Percentiles rank a stretch among this genome's conserved stretches.
Evolutionary conservation across 179 eudicot species (phyloP).

Genomic region (Drosera spatulata): DNA sequence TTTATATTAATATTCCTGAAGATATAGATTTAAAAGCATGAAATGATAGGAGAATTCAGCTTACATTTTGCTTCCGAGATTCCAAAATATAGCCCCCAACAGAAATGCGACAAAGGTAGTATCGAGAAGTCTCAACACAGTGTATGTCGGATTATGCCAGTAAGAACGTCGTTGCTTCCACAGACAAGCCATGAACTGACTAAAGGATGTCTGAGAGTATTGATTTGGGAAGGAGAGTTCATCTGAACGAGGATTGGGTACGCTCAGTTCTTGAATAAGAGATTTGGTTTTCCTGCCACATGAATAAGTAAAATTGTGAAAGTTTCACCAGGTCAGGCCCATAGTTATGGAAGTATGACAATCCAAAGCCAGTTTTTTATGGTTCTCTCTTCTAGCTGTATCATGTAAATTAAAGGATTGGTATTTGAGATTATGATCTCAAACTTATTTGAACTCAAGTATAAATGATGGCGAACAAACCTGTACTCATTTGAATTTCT

Average conservation of each 20-base stretch:
- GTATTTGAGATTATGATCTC: too few species aligned
- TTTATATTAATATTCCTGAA: background rate
- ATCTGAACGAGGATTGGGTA: slow-evolving; percentile 23
- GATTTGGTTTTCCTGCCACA: slow-evolving; percentile 42
- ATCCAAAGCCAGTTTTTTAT: too few species aligned
- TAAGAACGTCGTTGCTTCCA: slow-evolving; percentile 24
- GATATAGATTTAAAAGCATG: background rate
- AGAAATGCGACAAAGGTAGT: slow-evolving; percentile 12
- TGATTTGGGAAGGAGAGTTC: slow-evolving; percentile 26
- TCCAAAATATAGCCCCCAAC: slow-evolving; percentile 37
- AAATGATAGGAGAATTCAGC: background rate
- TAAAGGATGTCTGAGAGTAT: slow-evolving; percentile 24
- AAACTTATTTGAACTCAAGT: too few species aligned
- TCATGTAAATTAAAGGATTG: too few species aligned
- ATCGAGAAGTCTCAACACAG: slow-evolving; percentile 17
- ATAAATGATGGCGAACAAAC: background rate
- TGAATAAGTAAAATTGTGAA: too few species aligned
- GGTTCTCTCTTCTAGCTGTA: too few species aligned
- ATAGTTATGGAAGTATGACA: too few species aligned
- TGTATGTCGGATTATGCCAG: slow-evolving; percentile 23
- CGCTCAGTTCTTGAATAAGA: slow-evolving; percentile 25
- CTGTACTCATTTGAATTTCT: background rate
- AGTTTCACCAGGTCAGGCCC: too few species aligned
- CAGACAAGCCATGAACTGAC: slow-evolving; percentile 10
- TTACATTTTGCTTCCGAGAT: slow-evolving; percentile 36